Base-by-base conservation (phyloP, 768 basidiomycete species). In the Mycena crocata region DNA sequence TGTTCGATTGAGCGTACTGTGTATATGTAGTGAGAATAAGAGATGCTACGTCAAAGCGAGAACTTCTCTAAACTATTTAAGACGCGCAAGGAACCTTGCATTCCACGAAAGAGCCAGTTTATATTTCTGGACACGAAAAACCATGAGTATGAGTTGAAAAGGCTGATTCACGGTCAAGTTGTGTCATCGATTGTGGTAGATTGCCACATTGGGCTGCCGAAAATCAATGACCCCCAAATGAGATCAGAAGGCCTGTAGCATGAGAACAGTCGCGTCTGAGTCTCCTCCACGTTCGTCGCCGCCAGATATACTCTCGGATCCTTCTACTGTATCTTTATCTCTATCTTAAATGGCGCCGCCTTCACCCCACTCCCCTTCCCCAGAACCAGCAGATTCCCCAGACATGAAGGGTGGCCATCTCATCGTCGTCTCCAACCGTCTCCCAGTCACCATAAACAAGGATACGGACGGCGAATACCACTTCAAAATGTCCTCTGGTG, bases 401-500 rank as follows among this genome's bases (percentile, higher is more conserved):
- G n/a, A n/a, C n/a, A n/a, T n/a, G 72, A 78, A 85, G 71, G 83
- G 82, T 69, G 85, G 83, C 62, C 92, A 95, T 72, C 91, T 98
- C 85, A 92, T 98, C 81, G 94, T 98, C 74, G 95, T 98, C 75
- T 93, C 94, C 56, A 98, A 98, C 81, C 89, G 97, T 58, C 90
- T 99, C 64, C 97, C 97, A 24, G 88, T 99, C 66, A 98, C 97
- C 50, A 98, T 99, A 77, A 94, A 84, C 78, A 97, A 95, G 83
- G 96, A 98, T 87, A 90, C 87, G 17, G 81, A 85, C 56, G 96
- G 96, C 76, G 91, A 97, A 78, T 98, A 96, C 80, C 94, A 96
- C 84, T 99, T 98, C 89, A 93, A 97, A 85, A 98, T 98, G 96
- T 96, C 95, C 65, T 96, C 95, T 4, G 98, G 98, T 31, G 98